Evolutionary conservation across 108 stramenopile genomes (phyloP), one percentile per base, ranked within the genome.

Genomic region (Fragilariopsis cylindrus): DNA sequence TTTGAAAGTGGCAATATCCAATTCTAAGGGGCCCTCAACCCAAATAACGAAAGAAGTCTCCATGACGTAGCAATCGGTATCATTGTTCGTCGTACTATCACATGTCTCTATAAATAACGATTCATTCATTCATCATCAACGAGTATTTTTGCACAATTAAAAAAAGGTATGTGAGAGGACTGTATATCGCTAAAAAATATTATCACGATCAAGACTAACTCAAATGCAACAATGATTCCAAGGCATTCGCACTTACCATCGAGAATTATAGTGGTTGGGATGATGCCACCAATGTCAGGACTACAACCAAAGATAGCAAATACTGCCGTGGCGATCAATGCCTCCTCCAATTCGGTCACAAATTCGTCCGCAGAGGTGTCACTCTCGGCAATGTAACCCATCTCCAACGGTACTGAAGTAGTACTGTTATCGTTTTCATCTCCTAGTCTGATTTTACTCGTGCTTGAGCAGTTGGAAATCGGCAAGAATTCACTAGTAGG

Each of bases 321-420:
- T 2, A 66, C 63, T 15, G 79, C 79, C 7, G 70, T 80, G 4
- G 56, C 44, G 48, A 80, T 66, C 62, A 80, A 52, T 4, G 5
- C 41, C 11, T 47, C 11, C 49, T 71, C 79, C 69, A 80, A 1
- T 48, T 74, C 74, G 4, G 4, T 18, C n/a, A 49, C 47, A 80
- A 57, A 80, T 40, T 54, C 79, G 7, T 75, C 74, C 47, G 54
- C 65, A 2, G 65, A 64, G 54, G 45, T 70, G 57, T 60, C 75
- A 47, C 74, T 80, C 60, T 80, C 79, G 42, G 52, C 79, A 41
- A 39, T 42, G 56, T 80, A 80, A 19, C 74, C 73, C 56, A 80
- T 52, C 7, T 56, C 45, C 42, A 80, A 43, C 30, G 49, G 62
- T 16, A 80, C 44, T 40, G 48, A 21, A 6, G 54, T 75, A 8